Base-by-base conservation (phyloP, 2,329 filamentous ascomycete species). In the Neofusicoccum cordaticola region DNA sequence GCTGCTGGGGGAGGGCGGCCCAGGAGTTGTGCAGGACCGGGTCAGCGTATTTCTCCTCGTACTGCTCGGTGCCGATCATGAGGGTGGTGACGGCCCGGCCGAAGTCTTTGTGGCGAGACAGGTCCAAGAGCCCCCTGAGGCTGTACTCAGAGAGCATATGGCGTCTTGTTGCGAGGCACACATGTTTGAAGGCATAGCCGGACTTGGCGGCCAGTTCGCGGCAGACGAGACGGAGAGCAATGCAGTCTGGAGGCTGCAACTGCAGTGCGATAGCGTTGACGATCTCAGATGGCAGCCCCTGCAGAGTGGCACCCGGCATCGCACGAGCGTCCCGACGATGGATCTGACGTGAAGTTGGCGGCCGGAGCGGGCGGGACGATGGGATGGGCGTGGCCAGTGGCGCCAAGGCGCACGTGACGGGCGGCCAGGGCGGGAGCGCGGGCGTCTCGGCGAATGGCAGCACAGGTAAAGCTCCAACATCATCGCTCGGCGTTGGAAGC, bases 401-500 rank as follows among this genome's bases (percentile, higher is more conserved):
- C 2, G 37, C 37, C 12, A 42, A 42, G 39, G 6, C 35, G 15
- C 56, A 51, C 35, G 58, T 51, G 58, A 50, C 27, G 31, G 5
- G 47, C 7, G 9, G 4, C 6, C 19, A n/a, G 47, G 31, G 50
- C 50, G 34, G 31, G 15, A 9, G 27, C 12, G 27, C 39, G 27
- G 53, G 53, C 39, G 22, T 34, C 4, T 45, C 58, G 58, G 44
- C 58, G 44, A 62, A 62, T 62, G 44, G 47, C 44, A 51, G 58
- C 42, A 22, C 44, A 51, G 35, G 12, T 62, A 50, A 51, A 65
- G 63, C 66, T 64, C 70, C 71, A 72, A 70, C 58, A 69, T 69
- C 65, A 71, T 67, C 66, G 66, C 60, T 47, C 44, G 37, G 48
- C 53, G 63, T 68, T 63, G 65, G 68, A 72, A 70, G 27, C 42